A percentile compares a stretch with the other conserved stretches of the same genome.
Evolutionary conservation across 305 asterid genomes (phyloP).

Genomic region (Fraxinus latifolia): DNA sequence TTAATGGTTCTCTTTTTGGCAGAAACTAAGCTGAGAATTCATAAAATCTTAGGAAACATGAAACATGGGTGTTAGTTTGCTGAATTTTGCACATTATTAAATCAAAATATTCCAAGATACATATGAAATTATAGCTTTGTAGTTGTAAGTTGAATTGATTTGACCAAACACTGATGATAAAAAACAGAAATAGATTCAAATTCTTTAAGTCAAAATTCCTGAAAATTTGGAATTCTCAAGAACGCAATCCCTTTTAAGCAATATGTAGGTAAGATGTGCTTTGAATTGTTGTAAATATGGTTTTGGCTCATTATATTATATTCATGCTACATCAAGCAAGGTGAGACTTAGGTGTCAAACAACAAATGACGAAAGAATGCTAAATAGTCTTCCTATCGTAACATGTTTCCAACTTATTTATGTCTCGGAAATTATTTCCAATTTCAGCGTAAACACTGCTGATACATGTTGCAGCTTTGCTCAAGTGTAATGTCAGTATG

Average conservation of each 20-base stretch:
- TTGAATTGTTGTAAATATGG: background rate
- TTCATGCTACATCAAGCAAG: background rate
- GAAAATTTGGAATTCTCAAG: background rate
- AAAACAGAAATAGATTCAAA: background rate
- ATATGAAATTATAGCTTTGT: background rate
- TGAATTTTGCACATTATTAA: background rate
- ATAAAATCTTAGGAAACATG: background rate
- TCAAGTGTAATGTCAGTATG: background rate
- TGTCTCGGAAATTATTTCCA: background rate
- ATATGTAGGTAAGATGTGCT: background rate
- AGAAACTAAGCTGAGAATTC: background rate
- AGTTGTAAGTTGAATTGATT: background rate
- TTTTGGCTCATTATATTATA: background rate
- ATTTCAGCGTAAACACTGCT: background rate
- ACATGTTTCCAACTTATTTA: background rate
- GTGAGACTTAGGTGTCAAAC: background rate
- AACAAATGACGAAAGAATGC: background rate
- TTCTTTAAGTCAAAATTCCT: background rate
- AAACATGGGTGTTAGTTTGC: background rate
- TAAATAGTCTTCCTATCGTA: background rate
- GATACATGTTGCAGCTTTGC: constrained; percentile 1
- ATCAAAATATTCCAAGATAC: background rate
- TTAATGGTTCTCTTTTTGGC: background rate
- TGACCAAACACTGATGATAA: background rate
- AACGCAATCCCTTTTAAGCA: background rate